Evolutionary conservation across 352 stramenopile genomes (phyloP).

Genomic region (Phytopythium mirpurense): DNA sequence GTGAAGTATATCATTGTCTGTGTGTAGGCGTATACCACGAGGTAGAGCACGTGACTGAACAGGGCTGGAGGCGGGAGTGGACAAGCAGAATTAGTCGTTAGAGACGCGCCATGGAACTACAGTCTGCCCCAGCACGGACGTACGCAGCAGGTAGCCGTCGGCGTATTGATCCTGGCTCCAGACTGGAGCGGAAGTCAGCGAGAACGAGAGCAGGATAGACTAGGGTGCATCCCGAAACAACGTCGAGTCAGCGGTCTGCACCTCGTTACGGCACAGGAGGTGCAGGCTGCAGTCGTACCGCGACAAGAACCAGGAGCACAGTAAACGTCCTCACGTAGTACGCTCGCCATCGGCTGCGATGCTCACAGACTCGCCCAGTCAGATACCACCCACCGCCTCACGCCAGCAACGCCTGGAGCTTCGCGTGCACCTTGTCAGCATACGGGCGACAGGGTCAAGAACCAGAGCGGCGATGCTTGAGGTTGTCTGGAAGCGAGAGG

Average conservation of each 20-base stretch:
- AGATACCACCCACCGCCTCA: too few relatives aligned
- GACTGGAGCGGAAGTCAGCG: constrained; percentile 32
- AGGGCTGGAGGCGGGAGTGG: constrained; percentile 18
- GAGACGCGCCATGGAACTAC: background rate
- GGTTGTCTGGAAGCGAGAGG: constrained; percentile 46
- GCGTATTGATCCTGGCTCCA: constrained; percentile 20
- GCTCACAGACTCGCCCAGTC: background rate
- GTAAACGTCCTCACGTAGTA: constrained; percentile 45
- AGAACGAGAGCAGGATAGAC: constrained; percentile 39
- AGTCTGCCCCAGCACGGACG: constrained; percentile 6
- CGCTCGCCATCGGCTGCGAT: constrained; percentile 10
- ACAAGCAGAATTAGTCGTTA: background rate
- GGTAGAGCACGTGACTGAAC: constrained; percentile 40
- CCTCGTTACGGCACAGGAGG: background rate
- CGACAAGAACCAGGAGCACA: constrained; percentile 24
- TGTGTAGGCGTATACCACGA: constrained; percentile 57
- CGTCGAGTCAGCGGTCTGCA: background rate
- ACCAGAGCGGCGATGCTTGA: constrained; percentile 48
- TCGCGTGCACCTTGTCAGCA: constrained; percentile 46
- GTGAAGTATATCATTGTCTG: constrained; percentile 75
- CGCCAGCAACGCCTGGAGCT: too few relatives aligned
- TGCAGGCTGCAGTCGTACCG: constrained; percentile 20
- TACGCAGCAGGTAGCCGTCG: constrained; percentile 51
- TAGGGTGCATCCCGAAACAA: constrained; percentile 8
- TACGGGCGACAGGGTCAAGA: constrained; percentile 38